Evolutionary conservation across 106 monocot genomes (phyloP), one percentile per base, ranked within the genome.

Genomic region (Posidonia australis): DNA sequence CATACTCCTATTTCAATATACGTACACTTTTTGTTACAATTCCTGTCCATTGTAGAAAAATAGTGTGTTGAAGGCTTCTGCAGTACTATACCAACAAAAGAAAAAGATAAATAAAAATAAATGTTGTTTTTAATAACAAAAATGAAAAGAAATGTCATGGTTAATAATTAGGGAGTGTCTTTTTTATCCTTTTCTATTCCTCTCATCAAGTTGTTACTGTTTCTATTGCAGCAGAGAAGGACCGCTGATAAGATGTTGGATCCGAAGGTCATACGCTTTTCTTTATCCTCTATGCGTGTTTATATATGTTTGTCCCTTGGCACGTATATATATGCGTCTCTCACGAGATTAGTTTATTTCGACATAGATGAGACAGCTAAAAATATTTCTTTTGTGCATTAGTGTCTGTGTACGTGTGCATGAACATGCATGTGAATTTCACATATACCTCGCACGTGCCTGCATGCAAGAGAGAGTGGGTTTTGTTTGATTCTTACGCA

Each of bases 191-290:
- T 64, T 44, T 65, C 12, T 53, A 13, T 26, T 49, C 17, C 17
- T 70, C 62, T 45, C n/a, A 26, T 30, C 55, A 45, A 62, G 42
- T 21, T 21, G 19, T 43, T 43, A 12, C 17, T 43, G 36, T 62
- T 41, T 62, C 4, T 0, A 31, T 29, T 41, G 27, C 52, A 30
- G 51, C 26, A 20, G 66, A 66, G 51, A 52, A 32, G 66, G 19
- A 13, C 47, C 16, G 0, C 46, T 19, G 66, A 66, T 52, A 72
- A 14, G 51, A 27, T 20, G 45, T 26, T 64, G 51, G 72, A 72
- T 72, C 42, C 72, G 43, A 72, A 72, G 72, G 72, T 72, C 21
- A 72, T 18, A 17, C 23, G 9, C 42, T 14, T 9, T 21, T 7
- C 67, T 67, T 13, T 46, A 0, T 54, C 3, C 42, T 54, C 3